Conservation (phyloP, 1,139 yeast species). For the Nakaseomyces glabratus region DNA sequence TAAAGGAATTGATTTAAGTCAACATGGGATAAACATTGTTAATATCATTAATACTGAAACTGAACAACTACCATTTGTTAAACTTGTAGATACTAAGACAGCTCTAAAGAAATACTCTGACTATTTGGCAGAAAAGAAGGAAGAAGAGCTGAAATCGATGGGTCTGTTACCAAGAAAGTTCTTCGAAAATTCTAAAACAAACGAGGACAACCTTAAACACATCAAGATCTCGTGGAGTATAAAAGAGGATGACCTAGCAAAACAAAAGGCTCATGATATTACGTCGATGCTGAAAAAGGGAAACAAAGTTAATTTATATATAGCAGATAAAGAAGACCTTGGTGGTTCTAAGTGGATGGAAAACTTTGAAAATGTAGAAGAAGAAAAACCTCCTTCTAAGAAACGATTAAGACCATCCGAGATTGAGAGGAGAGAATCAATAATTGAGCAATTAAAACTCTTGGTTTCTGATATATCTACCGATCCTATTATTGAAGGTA, state of each 20-base stretch:
- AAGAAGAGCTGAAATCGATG: constrained; percentile 27
- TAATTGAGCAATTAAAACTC: constrained; percentile 30
- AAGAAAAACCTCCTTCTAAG: background rate
- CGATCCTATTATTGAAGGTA: constrained; percentile 31
- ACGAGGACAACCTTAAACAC: constrained; percentile 31
- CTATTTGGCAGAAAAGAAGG: constrained; percentile 31
- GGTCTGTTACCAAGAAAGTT: constrained; percentile 16
- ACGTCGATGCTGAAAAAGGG: constrained; percentile 34
- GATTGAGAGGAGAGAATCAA: constrained; percentile 22
- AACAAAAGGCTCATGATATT: constrained; percentile 40
- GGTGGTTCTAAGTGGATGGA: constrained; percentile 23
- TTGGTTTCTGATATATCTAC: constrained; percentile 28
- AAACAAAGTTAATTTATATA: constrained; percentile 31
- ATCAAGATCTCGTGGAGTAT: constrained; percentile 41
- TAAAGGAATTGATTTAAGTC: constrained; percentile 22
- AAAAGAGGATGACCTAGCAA: constrained; percentile 34
- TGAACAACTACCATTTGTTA: constrained; percentile 31
- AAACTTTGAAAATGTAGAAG: constrained; percentile 13
- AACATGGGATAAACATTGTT: constrained; percentile 23
- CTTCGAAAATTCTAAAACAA: constrained; percentile 14
- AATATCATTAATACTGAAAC: constrained; percentile 16
- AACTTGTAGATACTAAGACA: constrained; percentile 29
- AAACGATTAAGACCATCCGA: constrained; percentile 6
- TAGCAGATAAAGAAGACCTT: constrained; percentile 30
- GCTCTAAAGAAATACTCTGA: constrained; percentile 36